A percentile compares a stretch with the other conserved stretches of the same genome.
Conservation (phyloP, 352 stramenopile genomes). For the Globisporangium mamillatum region DNA sequence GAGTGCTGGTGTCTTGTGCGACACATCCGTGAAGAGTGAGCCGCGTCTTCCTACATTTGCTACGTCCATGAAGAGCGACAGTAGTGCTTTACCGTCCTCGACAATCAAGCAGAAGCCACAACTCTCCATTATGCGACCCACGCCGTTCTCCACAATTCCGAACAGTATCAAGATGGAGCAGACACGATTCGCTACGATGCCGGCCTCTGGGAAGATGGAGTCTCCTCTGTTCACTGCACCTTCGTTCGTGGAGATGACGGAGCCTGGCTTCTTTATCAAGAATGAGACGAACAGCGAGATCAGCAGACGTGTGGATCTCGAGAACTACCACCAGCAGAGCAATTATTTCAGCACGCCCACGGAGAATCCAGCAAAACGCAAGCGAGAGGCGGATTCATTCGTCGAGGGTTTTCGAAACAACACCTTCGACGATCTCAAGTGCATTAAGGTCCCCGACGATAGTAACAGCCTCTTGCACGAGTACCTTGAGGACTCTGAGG, state of each 20-base stretch:
- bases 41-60: not conserved
- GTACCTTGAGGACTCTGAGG: not conserved
- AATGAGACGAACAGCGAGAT: constrained; percentile 10
- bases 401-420: constrained; percentile 20
- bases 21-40: not conserved
- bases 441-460: not conserved
- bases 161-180: too few species aligned
- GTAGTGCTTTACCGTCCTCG: too few species aligned
- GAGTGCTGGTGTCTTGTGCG: too few species aligned
- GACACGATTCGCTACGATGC: too few species aligned
- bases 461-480: not conserved
- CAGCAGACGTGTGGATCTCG: not conserved
- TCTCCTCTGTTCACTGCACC: too few species aligned
- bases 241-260: too few species aligned
- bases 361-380: constrained; percentile 14
- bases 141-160: too few species aligned
- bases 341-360: not conserved
- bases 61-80: too few species aligned
- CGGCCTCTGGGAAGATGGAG: too few species aligned
- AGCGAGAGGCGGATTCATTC: constrained; percentile 18
- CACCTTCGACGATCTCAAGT: constrained; percentile 15
- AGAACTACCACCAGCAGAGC: not conserved
- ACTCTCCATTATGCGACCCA: too few species aligned
- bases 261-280: not conserved
- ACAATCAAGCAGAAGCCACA: too few species aligned